These are phyloP conservation scores for Flaveria brownii DNA, from an alignment of 129 eudicot species.

Conservation along the genomic window DNA sequence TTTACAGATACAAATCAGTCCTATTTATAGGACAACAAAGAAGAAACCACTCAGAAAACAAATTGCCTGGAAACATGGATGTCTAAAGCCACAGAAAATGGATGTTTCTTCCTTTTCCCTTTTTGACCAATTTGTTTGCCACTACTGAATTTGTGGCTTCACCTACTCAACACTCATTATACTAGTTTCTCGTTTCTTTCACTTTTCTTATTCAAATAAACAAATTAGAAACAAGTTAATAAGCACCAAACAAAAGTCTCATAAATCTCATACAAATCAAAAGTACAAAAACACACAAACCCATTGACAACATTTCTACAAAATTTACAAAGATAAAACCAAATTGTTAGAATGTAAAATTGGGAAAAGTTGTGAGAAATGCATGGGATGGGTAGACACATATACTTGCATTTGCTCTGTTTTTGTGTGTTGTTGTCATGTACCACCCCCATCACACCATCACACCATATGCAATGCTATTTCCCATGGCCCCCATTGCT, in stretches of 20 bases:
- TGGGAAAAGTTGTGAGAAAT: slow-evolving; percentile 27
- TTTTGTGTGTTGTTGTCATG: slow-evolving; percentile 32
- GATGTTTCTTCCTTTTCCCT: no score
- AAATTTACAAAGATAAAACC: not conserved
- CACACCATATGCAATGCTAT: slow-evolving; percentile 44
- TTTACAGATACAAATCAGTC: no score
- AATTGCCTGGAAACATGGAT: no score
- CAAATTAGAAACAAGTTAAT: not conserved
- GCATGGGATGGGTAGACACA: slow-evolving; percentile 41
- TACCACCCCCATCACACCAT: slow-evolving; percentile 32
- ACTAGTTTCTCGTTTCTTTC: not conserved
- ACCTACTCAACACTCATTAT: no score
- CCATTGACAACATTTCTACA: not conserved
- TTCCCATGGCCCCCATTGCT: slow-evolving; percentile 44
- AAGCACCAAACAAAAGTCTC: not conserved
- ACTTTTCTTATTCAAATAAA: not conserved
- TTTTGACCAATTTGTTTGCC: no score
- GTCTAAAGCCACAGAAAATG: no score
- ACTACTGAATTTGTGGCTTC: no score
- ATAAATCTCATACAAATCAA: not conserved
- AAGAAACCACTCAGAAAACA: no score
- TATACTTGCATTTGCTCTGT: slow-evolving; percentile 38
- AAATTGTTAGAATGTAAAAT: slow-evolving; percentile 1
- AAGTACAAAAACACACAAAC: not conserved
- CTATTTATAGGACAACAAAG: no score